Base-by-base conservation (phyloP, 257 asterid genomes). In the Rubia yunnanensis region DNA sequence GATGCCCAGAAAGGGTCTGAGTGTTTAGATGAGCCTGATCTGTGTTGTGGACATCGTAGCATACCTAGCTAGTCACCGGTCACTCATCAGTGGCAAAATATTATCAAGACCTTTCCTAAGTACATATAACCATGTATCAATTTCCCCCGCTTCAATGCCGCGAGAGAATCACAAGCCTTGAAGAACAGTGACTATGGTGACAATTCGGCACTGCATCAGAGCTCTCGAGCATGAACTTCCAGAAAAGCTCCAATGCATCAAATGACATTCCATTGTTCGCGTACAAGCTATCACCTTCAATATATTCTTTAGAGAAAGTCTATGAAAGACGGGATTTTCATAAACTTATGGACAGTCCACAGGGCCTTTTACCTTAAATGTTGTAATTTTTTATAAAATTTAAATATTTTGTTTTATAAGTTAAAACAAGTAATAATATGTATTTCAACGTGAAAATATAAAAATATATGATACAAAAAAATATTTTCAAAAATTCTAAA, bases 81-180 rank as follows among this genome's bases (percentile, higher is more conserved):
- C 81, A 81, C 83, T 92, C 70, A 83, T 77, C 65, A 92, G 92
- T 0, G 98, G 98, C 68, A 85, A 76, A 68, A 88, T 81, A 0
- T 84, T 78, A 69, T 92, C 91, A 26, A 92, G 96, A 57, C 95
- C 88, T 50, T 85, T 92, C 68, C 98, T 77, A 58, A 88, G 83
- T 83, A 88, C 66, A n/a, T n/a, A 65, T 88, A 85, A 0, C 85
- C 92, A 64, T 92, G 98, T 65, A 88, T 78, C 70, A 86, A 64
- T 81, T 92, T 92, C 71, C 98, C 98, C 71, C 84, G 94, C 79
- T 86, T 91, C 74, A 92, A 39, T 11, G 96, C 96, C 64, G 92
- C 84, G 52, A 88, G 73, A 0, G 96, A 73, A 13, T 86, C 92
- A 65, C 96, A 88, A 38, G 96, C n/a, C 95, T 78, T 86, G 98